A percentile compares a stretch with the other conserved stretches of the same genome.
phyloP scores from a whole-genome alignment of 768 basidiomycete species.

The Lentinula sp. region DNA sequence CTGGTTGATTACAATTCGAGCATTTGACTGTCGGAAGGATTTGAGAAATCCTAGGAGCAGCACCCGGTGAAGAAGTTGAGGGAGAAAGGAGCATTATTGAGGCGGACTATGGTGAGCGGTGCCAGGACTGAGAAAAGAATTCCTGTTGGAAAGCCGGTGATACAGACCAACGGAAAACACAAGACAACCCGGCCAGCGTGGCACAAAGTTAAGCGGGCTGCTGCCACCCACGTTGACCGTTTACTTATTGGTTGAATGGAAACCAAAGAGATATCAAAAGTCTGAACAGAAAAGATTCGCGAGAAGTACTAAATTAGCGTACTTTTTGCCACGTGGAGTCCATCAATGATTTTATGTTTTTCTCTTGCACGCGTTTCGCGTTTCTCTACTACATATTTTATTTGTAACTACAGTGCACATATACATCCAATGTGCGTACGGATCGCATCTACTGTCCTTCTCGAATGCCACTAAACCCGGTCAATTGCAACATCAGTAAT shows the following conservation, averaged over 20 bases:
- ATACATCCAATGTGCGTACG: not conserved
- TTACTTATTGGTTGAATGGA: not conserved
- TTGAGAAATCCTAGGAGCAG: slow-evolving; percentile 43
- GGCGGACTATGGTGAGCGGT: not conserved
- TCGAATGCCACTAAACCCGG: not conserved
- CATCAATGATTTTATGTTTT: not conserved
- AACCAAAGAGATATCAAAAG: not conserved
- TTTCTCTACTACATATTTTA: not conserved
- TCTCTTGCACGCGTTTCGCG: not conserved
- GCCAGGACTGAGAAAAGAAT: not conserved
- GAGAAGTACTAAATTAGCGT: not conserved
- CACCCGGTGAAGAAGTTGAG: not conserved
- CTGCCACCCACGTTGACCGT: not conserved
- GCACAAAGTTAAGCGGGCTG: not conserved
- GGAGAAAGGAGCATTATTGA: not conserved
- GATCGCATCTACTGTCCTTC: not conserved
- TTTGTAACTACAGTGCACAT: no score
- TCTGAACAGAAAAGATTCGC: not conserved
- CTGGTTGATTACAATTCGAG: slow-evolving; percentile 64
- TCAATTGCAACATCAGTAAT: not conserved
- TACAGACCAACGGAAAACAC: not conserved
- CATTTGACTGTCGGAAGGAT: slow-evolving; percentile 81
- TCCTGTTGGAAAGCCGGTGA: not conserved
- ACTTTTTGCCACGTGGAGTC: not conserved
- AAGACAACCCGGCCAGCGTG: not conserved